These are phyloP conservation scores for Fusarium graminum DNA, from an alignment of 2,329 filamentous ascomycete genomes.

Conservation along the genomic window DNA sequence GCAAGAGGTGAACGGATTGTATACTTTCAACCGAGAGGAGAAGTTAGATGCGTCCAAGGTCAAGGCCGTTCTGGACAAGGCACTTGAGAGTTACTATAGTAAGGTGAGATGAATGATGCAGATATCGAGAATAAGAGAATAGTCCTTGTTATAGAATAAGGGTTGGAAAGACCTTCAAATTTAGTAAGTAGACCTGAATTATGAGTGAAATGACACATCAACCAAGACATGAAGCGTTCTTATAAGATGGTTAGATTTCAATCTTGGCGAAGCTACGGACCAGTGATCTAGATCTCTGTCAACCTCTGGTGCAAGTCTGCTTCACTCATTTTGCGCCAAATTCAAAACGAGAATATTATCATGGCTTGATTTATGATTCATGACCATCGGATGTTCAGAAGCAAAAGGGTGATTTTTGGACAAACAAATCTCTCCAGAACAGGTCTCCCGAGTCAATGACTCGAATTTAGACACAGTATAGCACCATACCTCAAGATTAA, in stretches of 20 bases:
- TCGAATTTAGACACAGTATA: neutral
- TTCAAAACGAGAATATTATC: neutral
- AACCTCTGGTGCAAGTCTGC: too few species aligned
- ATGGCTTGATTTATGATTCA: slow-evolving; percentile 11
- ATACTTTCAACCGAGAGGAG: slow-evolving; percentile 70
- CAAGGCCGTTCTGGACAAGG: slow-evolving; percentile 69
- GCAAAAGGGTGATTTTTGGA: neutral
- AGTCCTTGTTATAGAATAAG: neutral
- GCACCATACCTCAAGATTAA: neutral
- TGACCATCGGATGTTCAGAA: neutral
- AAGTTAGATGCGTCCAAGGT: slow-evolving; percentile 71
- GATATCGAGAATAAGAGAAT: too few species aligned
- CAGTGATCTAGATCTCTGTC: too few species aligned
- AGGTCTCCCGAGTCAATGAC: too few species aligned
- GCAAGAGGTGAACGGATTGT: slow-evolving; percentile 76
- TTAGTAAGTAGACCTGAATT: neutral
- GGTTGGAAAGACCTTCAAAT: neutral
- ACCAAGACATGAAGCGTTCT: neutral
- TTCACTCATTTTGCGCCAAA: neutral
- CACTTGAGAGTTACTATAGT: slow-evolving; percentile 61
- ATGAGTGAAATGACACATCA: neutral
- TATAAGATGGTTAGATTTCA: neutral
- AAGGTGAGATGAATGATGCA: slow-evolving; percentile 34
- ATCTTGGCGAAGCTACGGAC: too few species aligned
- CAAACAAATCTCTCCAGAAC: neutral